phyloP scores from a whole-genome alignment of 1,284 basidiomycete genomes.

The Cryptococcus depauperatus region DNA sequence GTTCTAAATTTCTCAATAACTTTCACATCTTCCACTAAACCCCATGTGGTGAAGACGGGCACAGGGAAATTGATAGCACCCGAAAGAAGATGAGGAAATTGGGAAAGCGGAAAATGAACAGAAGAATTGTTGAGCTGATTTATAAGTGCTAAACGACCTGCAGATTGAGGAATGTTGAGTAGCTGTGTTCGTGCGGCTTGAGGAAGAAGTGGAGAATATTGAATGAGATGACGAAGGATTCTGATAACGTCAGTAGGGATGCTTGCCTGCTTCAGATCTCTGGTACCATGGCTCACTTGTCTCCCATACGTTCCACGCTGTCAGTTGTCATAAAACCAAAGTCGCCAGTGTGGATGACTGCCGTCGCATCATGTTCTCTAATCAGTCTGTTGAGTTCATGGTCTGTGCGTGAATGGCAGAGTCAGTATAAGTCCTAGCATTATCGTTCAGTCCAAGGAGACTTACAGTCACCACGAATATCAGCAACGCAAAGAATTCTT shows the following conservation, averaged over 20 bases:
- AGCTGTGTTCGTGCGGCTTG: conserved; percentile 71
- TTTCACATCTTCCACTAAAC: conserved; percentile 91
- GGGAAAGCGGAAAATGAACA: conserved; percentile 59
- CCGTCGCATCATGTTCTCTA: conserved; percentile 76
- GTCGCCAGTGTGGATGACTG: conserved; percentile 96
- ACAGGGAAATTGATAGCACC: conserved; percentile 81
- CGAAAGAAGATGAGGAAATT: conserved; percentile 84
- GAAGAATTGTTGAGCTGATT: conserved; percentile 53
- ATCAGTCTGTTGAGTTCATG: conserved; percentile 86
- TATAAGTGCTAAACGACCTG: conserved; percentile 34
- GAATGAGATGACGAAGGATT: conserved; percentile 88
- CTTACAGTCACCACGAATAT: conserved; percentile 67
- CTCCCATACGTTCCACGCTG: conserved; percentile 81
- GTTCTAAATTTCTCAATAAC: conserved; percentile 87
- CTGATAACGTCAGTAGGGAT: conserved; percentile 23
- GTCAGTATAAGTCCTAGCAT: conserved; percentile 8
- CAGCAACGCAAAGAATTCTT: conserved; percentile 89
- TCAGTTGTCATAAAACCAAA: conserved; percentile 93
- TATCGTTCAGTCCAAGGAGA: conserved; percentile 1
- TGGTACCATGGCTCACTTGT: conserved; percentile 55
- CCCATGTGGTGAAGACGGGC: conserved; percentile 95
- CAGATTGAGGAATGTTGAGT: conserved; percentile 58
- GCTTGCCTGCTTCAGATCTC: neutral
- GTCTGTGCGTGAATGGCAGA: conserved; percentile 25
- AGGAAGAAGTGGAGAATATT: conserved; percentile 94